Conservation (phyloP, 192 early-diverging fungal genomes). For the Chytriomyces sp. region DNA sequence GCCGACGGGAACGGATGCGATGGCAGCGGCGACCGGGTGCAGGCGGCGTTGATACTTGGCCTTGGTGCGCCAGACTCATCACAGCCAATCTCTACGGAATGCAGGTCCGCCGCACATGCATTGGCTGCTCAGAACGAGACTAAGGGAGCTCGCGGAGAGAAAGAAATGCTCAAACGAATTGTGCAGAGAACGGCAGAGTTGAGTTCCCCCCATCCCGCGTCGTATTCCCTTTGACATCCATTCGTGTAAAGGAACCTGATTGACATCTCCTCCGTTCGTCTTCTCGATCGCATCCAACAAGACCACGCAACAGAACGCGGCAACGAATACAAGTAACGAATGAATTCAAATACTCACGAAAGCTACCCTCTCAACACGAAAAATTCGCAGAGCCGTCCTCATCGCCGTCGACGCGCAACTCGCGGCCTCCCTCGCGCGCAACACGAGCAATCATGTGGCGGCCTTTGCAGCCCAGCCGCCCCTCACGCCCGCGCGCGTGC, state of each 20-base stretch:
- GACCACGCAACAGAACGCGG: constrained; percentile 44
- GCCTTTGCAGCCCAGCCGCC: not conserved
- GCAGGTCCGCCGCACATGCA: not conserved
- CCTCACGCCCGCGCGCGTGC: not conserved
- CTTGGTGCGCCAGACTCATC: not conserved
- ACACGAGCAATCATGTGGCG: not conserved
- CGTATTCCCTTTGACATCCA: not conserved
- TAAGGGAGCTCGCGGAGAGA: constrained; percentile 13
- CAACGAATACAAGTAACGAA: constrained; percentile 35
- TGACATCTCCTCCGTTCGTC: constrained; percentile 45
- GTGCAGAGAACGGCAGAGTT: constrained; percentile 48
- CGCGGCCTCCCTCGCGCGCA: not conserved
- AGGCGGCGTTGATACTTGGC: too few species aligned
- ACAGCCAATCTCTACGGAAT: not conserved
- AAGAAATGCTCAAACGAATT: constrained; percentile 43
- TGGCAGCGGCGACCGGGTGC: not conserved
- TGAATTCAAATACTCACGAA: not conserved
- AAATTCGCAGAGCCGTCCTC: not conserved
- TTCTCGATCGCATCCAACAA: constrained; percentile 45
- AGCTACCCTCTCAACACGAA: not conserved
- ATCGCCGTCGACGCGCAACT: not conserved
- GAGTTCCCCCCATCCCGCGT: constrained; percentile 20
- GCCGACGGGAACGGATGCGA: not conserved
- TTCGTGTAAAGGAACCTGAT: constrained; percentile 35
- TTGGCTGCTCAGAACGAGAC: not conserved